phyloP scores from a whole-genome alignment of 208 protist species.

The Leishmania amazonensis region DNA sequence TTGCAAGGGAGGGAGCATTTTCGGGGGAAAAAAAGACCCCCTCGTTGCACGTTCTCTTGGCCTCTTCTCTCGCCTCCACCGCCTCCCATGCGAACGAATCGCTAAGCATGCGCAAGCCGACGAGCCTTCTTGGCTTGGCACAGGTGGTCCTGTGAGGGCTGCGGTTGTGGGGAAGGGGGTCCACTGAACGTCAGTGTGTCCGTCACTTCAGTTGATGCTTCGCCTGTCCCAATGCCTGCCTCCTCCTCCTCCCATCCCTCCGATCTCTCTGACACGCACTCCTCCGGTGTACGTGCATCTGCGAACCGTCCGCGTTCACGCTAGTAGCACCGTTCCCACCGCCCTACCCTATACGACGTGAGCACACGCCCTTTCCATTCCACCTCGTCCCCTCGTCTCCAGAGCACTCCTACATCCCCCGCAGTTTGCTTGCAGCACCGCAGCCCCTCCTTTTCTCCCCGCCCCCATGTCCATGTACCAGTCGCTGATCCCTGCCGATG shows the following conservation, averaged over 20 bases:
- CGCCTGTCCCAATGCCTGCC: neutral
- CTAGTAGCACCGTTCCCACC: neutral
- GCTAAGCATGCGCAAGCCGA: neutral
- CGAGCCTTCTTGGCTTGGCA: neutral
- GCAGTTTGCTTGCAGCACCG: neutral
- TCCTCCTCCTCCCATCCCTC: neutral
- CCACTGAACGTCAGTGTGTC: neutral
- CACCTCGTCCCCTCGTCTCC: neutral
- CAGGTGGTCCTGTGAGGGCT: neutral
- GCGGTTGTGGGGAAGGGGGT: neutral
- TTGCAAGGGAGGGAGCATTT: too few relatives aligned
- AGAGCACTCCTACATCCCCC: neutral
- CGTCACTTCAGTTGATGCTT: neutral
- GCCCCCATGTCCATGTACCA: constrained; percentile 13
- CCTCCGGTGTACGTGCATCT: neutral
- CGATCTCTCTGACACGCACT: neutral
- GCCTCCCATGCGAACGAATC: neutral
- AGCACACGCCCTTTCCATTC: neutral
- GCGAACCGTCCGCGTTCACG: neutral
- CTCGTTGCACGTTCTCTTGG: neutral
- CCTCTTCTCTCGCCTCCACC: neutral
- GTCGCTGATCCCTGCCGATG: constrained; percentile 5
- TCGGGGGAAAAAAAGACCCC: neutral
- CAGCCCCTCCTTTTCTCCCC: neutral
- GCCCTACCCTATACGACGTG: neutral